phyloP scores from a whole-genome alignment of 1,284 basidiomycete genomes.

The Microbotryum silenes-acaulis region DNA sequence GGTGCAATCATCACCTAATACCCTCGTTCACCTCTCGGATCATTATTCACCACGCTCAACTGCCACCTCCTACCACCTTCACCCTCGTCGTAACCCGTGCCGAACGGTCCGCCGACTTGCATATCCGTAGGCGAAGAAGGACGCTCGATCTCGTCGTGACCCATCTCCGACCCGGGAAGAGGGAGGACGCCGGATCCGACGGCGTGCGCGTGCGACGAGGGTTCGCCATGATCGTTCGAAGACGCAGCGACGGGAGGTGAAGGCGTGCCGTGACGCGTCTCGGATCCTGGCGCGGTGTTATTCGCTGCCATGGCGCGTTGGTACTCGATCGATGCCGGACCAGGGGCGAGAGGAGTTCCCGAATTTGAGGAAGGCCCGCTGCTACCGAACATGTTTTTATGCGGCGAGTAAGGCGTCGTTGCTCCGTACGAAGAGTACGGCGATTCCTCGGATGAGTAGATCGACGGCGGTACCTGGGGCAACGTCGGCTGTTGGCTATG shows the following conservation, averaged over 20 bases:
- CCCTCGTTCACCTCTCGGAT: conserved; percentile 1
- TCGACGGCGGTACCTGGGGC: conserved; percentile 23
- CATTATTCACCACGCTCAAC: conserved; percentile 28
- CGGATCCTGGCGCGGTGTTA: too few relatives aligned
- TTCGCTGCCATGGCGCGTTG: conserved; percentile 5
- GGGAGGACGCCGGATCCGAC: conserved; percentile 12
- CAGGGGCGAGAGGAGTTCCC: conserved; percentile 19
- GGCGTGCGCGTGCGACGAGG: conserved; percentile 7
- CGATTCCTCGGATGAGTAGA: conserved; percentile 19
- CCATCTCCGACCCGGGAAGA: conserved; percentile 19
- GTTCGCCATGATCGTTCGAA: conserved; percentile 1
- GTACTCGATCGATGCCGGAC: conserved; percentile 23
- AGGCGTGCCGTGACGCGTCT: conserved; percentile 10
- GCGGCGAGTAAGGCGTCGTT: conserved; percentile 1
- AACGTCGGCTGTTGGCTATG: conserved; percentile 16
- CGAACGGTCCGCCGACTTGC: conserved; percentile 32
- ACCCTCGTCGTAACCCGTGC: conserved; percentile 26
- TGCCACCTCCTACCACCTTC: conserved; percentile 24
- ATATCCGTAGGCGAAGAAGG: conserved; percentile 23
- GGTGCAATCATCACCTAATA: too few relatives aligned
- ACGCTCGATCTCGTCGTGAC: conserved; percentile 9
- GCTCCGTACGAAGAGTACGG: conserved; percentile 3
- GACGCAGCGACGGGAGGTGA: conserved; percentile 19
- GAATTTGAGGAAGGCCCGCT: conserved; percentile 16
- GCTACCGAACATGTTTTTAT: conserved; percentile 4